A percentile compares a stretch with the other conserved stretches of the same genome.
Conservation (phyloP, 306 rosid species). For the Cicer bijugum region DNA sequence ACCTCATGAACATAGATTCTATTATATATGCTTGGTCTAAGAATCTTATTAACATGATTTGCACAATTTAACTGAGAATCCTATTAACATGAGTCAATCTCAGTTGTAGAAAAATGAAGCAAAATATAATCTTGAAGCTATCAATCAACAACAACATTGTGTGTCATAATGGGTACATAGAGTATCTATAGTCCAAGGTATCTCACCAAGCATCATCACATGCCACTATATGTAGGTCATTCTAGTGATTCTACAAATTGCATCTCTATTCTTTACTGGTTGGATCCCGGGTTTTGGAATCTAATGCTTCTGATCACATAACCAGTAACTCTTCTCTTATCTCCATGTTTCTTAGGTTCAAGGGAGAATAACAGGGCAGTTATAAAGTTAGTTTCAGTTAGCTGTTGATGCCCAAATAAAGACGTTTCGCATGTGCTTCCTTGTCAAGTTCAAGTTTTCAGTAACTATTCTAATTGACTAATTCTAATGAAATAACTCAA, state of each 20-base stretch:
- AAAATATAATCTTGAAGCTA: not conserved
- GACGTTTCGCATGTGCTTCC: not conserved
- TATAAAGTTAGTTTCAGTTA: constrained; percentile 6
- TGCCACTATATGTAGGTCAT: not conserved
- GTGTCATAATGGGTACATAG: not conserved
- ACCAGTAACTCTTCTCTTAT: not conserved
- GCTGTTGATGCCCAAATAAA: not conserved
- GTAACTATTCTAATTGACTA: not conserved
- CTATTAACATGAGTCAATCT: not conserved
- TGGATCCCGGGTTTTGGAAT: not conserved
- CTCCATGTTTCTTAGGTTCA: not conserved
- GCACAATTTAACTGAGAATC: not conserved
- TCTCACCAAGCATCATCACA: not conserved
- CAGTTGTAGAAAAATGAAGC: not conserved
- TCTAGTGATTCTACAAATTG: not conserved
- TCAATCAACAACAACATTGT: not conserved
- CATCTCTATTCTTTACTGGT: constrained; percentile 1
- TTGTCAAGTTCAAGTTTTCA: not conserved
- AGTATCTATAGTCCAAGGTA: not conserved
- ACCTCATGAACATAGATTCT: not conserved
- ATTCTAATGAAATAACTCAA: constrained; percentile 6
- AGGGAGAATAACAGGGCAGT: not conserved
- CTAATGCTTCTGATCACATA: constrained; percentile 2
- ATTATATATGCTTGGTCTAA: not conserved
- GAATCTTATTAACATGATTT: not conserved